Evolutionary conservation across 306 rosid genomes (phyloP).

Genomic region (Cyclanthera cordifolia): DNA sequence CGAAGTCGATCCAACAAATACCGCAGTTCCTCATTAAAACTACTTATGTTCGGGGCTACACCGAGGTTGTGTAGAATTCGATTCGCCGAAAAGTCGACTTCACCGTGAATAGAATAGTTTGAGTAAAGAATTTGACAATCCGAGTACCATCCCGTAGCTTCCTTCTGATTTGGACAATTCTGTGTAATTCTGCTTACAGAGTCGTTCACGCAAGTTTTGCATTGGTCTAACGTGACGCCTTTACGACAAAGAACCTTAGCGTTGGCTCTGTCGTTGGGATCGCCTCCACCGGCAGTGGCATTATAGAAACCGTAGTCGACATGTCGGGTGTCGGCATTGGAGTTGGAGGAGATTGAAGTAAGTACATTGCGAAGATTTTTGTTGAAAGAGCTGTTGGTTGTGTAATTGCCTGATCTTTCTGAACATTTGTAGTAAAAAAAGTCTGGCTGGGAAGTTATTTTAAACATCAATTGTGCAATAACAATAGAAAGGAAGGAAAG

Average conservation of each 20-base stretch:
- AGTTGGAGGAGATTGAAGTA: background rate
- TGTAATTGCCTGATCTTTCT: background rate
- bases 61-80: no score
- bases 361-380: background rate
- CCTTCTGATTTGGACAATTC: background rate
- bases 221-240: background rate
- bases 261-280: conserved; percentile 14
- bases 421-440: background rate
- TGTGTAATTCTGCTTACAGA: background rate
- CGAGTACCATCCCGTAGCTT: background rate
- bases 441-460: background rate
- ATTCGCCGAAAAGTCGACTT: no score
- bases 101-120: conserved; percentile 5
- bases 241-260: conserved; percentile 25
- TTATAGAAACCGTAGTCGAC: conserved; percentile 5
- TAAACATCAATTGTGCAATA: background rate
- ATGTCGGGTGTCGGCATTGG: background rate
- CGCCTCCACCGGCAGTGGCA: conserved; percentile 8
- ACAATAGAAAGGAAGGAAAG: background rate
- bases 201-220: conserved; percentile 12
- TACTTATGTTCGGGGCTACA: background rate
- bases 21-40: background rate
- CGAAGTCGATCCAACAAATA: background rate
- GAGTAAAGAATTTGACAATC: conserved; percentile 3
- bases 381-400: background rate